Percentiles rank a stretch among this genome's conserved stretches.
phyloP scores from a whole-genome alignment of 306 rosid species.

The Dalbergia cultrata region DNA sequence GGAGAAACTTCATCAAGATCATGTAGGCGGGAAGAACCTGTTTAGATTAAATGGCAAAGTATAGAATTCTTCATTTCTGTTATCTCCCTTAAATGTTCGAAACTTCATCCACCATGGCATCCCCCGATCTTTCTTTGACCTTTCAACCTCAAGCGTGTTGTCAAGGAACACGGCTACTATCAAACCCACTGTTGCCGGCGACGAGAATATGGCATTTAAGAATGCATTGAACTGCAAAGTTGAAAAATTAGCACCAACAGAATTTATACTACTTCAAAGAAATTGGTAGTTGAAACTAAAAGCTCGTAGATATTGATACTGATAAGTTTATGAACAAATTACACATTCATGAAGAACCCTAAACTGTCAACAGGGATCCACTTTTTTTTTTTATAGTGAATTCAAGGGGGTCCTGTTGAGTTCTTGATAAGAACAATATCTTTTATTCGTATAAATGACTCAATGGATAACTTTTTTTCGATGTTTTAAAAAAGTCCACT shows the following conservation, averaged over 20 bases:
- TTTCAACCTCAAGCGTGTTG: slow-evolving; percentile 89
- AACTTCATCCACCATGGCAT: slow-evolving; percentile 99
- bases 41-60: slow-evolving; percentile 94
- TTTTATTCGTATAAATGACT: neutral
- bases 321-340: neutral
- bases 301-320: neutral
- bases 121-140: slow-evolving; percentile 88
- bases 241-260: slow-evolving; percentile 8
- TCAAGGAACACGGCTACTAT: slow-evolving; percentile 92
- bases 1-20: slow-evolving; percentile 20
- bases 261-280: no score
- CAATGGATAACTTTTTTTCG: neutral
- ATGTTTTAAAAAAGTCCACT: neutral
- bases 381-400: neutral
- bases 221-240: slow-evolving; percentile 89
- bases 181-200: slow-evolving; percentile 83
- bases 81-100: slow-evolving; percentile 92
- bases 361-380: neutral
- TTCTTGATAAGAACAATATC: no score
- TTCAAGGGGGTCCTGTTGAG: neutral
- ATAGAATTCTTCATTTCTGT: slow-evolving; percentile 94
- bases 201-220: slow-evolving; percentile 84
- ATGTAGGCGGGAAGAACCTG: slow-evolving; percentile 93
- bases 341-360: no score
- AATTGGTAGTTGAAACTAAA: neutral